These are phyloP conservation scores for Xylaria sp. DNA, from an alignment of 2,329 filamentous ascomycete species.

Conservation along the genomic window DNA sequence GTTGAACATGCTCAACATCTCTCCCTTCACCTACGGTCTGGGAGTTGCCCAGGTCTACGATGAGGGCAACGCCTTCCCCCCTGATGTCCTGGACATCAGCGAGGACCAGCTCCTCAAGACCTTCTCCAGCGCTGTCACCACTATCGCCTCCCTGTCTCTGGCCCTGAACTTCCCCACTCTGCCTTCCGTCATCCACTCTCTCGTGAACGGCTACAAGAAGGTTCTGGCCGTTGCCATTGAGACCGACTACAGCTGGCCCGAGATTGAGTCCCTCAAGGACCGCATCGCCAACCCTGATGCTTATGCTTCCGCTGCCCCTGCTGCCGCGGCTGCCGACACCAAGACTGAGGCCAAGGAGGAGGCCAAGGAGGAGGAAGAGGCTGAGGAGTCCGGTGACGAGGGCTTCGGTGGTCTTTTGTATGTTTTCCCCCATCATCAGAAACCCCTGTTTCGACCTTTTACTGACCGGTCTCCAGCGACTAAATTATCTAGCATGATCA, in stretches of 20 bases:
- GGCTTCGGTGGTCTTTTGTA: slow-evolving; percentile 87
- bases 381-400: slow-evolving; percentile 74
- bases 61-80: slow-evolving; percentile 90
- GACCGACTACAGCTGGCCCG: slow-evolving; percentile 93
- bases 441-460: background rate
- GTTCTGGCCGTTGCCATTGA: slow-evolving; percentile 86
- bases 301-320: slow-evolving; percentile 86
- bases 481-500: slow-evolving; percentile 59
- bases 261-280: slow-evolving; percentile 98
- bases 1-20: slow-evolving; percentile 99
- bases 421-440: slow-evolving; percentile 44
- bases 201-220: slow-evolving; percentile 99
- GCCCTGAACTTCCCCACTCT: slow-evolving; percentile 95
- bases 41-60: slow-evolving; percentile 97
- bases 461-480: slow-evolving; percentile 62
- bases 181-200: slow-evolving; percentile 93
- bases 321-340: slow-evolving; percentile 65
- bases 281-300: slow-evolving; percentile 98
- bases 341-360: slow-evolving; percentile 62
- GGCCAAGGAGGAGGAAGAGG: slow-evolving; percentile 73
- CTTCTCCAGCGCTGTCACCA: slow-evolving; percentile 82
- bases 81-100: slow-evolving; percentile 89
- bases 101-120: slow-evolving; percentile 92
- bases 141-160: slow-evolving; percentile 91
- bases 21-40: slow-evolving; percentile 99